Evolutionary conservation across 2,329 filamentous ascomycete genomes (phyloP).

Genomic region (Phialophora macrospora): DNA sequence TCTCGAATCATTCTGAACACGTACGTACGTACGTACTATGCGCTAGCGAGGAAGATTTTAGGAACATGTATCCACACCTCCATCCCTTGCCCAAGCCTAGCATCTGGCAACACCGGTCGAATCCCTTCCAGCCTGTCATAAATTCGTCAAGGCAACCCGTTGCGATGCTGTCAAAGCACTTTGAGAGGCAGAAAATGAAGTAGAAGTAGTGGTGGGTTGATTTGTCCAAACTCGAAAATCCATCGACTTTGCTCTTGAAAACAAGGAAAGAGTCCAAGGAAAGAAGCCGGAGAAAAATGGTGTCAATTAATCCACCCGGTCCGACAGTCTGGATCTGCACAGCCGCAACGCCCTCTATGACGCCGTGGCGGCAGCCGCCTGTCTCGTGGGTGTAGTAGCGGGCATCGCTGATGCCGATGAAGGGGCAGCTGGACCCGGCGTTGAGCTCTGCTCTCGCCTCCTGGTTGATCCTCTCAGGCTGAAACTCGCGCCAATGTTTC

Average conservation of each 20-base stretch:
- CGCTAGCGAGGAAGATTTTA: constrained; percentile 1
- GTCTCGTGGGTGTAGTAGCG: constrained; percentile 21
- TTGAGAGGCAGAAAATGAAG: not conserved
- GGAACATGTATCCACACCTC: not conserved
- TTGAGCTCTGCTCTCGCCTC: constrained; percentile 30
- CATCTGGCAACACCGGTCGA: not conserved
- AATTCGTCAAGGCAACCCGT: not conserved
- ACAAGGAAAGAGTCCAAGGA: not conserved
- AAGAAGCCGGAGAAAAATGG: not conserved
- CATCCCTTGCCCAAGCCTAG: not conserved
- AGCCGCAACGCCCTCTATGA: constrained; percentile 14
- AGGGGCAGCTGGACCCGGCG: constrained; percentile 14
- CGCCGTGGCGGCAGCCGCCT: constrained; percentile 18
- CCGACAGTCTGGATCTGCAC: constrained; percentile 1
- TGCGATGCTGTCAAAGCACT: constrained; percentile 1
- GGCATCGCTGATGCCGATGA: not conserved
- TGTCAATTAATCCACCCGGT: not conserved
- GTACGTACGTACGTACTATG: not conserved
- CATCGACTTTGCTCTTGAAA: not conserved
- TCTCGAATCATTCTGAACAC: not conserved
- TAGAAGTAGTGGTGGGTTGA: not conserved
- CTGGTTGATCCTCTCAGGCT: constrained; percentile 35
- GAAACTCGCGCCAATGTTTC: constrained; percentile 28
- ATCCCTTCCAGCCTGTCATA: not conserved
- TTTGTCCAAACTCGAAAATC: not conserved